These are phyloP conservation scores for Myxozyma kluyveri DNA, from an alignment of 805 yeast species.

Conservation along the genomic window DNA sequence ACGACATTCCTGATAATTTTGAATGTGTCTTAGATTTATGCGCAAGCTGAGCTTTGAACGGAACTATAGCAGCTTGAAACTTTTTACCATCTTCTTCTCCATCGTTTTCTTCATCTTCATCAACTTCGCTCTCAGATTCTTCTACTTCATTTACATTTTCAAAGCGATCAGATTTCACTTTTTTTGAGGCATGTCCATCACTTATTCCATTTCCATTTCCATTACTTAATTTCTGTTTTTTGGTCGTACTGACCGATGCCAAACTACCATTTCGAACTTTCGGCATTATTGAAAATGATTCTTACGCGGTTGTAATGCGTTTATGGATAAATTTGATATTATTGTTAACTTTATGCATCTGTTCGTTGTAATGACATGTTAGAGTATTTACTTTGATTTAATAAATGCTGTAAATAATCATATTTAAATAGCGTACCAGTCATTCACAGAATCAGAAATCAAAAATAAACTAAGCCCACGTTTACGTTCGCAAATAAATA, in stretches of 20 bases:
- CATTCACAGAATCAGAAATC: too few relatives aligned
- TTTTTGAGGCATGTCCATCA: not conserved
- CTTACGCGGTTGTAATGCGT: slow-evolving; percentile 3
- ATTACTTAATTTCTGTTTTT: not conserved
- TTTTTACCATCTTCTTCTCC: not conserved
- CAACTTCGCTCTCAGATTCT: slow-evolving; percentile 8
- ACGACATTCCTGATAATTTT: not conserved
- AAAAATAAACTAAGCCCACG: too few relatives aligned
- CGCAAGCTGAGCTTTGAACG: not conserved
- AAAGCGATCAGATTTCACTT: not conserved
- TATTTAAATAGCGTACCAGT: too few relatives aligned
- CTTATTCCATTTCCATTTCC: not conserved
- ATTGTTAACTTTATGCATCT: not conserved
- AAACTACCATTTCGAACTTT: not conserved
- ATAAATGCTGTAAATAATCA: not conserved
- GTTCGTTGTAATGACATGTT: not conserved
- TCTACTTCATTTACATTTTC: slow-evolving; percentile 13
- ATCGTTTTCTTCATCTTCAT: slow-evolving; percentile 9
- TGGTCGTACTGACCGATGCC: not conserved
- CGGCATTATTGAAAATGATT: not conserved
- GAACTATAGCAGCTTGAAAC: not conserved
- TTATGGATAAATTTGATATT: not conserved
- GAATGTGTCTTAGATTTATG: slow-evolving; percentile 4
- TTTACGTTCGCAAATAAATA: too few relatives aligned
- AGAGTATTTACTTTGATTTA: not conserved